phyloP scores from a whole-genome alignment of 352 stramenopile genomes.

The Aphanomyces euteiches region DNA sequence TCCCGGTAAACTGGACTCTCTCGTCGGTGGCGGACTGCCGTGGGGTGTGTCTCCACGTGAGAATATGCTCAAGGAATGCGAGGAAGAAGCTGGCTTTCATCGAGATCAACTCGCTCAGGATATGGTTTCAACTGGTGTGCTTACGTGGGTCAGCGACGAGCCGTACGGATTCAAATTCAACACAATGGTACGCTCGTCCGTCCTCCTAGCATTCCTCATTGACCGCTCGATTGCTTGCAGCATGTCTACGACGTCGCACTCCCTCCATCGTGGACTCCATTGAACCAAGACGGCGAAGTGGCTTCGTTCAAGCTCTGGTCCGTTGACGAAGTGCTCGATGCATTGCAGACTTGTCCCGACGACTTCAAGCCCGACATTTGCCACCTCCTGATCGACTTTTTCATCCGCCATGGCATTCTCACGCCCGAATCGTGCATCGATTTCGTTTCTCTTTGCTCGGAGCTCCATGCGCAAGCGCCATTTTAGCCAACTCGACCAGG shows the following conservation, averaged over 20 bases:
- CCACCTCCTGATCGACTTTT: slow-evolving; percentile 63
- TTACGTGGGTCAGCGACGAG: slow-evolving; percentile 57
- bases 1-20: slow-evolving; percentile 52
- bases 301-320: slow-evolving; percentile 55
- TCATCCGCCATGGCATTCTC: slow-evolving; percentile 55
- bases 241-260: slow-evolving; percentile 65
- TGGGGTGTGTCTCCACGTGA: slow-evolving; percentile 45
- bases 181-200: slow-evolving; percentile 40
- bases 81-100: slow-evolving; percentile 56
- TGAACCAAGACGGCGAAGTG: slow-evolving; percentile 59
- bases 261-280: slow-evolving; percentile 37
- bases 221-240: not conserved
- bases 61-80: slow-evolving; percentile 71
- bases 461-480: not conserved
- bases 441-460: slow-evolving; percentile 31
- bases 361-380: slow-evolving; percentile 71
- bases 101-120: slow-evolving; percentile 38
- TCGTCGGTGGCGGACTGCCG: slow-evolving; percentile 59
- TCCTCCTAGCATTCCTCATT: too few relatives aligned
- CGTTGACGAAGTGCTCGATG: slow-evolving; percentile 39
- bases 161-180: slow-evolving; percentile 57
- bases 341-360: slow-evolving; percentile 43
- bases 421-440: slow-evolving; percentile 53
- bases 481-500: too few relatives aligned
- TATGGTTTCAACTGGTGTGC: slow-evolving; percentile 46